A percentile compares a stretch with the other conserved stretches of the same genome.
phyloP scores from a whole-genome alignment of 1,139 yeast genomes.

The Debaryomyces nepalensis region DNA sequence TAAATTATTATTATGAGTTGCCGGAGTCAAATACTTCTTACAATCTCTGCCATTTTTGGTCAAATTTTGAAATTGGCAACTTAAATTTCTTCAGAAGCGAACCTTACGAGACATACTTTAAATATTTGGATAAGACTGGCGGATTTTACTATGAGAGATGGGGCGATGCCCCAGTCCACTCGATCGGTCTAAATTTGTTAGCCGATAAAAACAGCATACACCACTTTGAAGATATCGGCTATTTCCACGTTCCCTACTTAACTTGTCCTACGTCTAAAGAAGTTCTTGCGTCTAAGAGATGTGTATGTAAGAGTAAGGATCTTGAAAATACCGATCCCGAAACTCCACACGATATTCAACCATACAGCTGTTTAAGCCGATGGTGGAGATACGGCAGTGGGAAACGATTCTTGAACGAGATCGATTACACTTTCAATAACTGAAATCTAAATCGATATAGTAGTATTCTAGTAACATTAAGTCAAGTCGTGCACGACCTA shows the following conservation, averaged over 20 bases:
- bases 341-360: constrained; percentile 56
- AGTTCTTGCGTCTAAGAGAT: constrained; percentile 60
- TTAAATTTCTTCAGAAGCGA: constrained; percentile 79
- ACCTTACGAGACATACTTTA: constrained; percentile 69
- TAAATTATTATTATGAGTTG: constrained; percentile 27
- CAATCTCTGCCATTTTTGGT: constrained; percentile 94
- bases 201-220: constrained; percentile 72
- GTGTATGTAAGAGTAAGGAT: constrained; percentile 61
- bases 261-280: constrained; percentile 74
- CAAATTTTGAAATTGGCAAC: constrained; percentile 87
- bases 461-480: constrained; percentile 15
- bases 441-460: no score
- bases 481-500: constrained; percentile 9
- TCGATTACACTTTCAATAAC: constrained; percentile 22
- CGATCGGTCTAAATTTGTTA: constrained; percentile 72
- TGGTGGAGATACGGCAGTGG: constrained; percentile 86
- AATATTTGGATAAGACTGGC: constrained; percentile 69
- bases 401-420: constrained; percentile 50
- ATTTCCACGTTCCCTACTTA: constrained; percentile 78
- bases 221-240: constrained; percentile 92
- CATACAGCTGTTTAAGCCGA: constrained; percentile 74
- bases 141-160: constrained; percentile 93
- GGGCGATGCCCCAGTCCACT: constrained; percentile 99
- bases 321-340: constrained; percentile 41
- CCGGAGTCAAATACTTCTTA: constrained; percentile 54